Percentiles rank a stretch among this genome's conserved stretches.
These are phyloP conservation scores for Moesziomyces aphidis DNA, from an alignment of 1,284 basidiomycete species.

Conservation along the genomic window DNA sequence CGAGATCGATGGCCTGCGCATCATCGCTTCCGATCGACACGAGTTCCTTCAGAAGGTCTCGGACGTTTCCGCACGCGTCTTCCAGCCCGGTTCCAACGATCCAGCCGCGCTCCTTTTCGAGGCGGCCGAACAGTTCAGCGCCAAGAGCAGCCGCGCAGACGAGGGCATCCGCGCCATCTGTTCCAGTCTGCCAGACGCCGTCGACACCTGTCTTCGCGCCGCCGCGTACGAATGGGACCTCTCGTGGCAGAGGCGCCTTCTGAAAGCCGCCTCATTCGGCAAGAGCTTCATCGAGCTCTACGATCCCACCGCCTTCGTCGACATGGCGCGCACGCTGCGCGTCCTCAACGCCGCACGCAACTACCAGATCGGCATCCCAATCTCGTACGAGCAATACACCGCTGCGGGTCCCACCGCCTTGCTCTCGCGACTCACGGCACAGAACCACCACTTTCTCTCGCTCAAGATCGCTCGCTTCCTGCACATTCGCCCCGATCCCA, in stretches of 20 bases:
- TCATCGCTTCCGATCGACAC: constrained; percentile 81
- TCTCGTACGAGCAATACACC: constrained; percentile 86
- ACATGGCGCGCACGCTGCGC: constrained; percentile 89
- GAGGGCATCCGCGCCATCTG: constrained; percentile 90
- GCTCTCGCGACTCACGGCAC: constrained; percentile 83
- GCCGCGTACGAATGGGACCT: constrained; percentile 92
- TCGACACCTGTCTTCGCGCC: constrained; percentile 92
- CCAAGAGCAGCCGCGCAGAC: constrained; percentile 87
- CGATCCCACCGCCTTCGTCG: constrained; percentile 88
- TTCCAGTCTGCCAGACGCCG: constrained; percentile 80
- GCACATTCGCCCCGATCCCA: constrained; percentile 82
- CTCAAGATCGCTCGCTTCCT: constrained; percentile 90
- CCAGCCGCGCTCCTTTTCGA: constrained; percentile 92
- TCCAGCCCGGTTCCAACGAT: constrained; percentile 90
- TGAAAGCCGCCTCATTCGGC: constrained; percentile 92
- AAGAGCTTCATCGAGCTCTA: constrained; percentile 91
- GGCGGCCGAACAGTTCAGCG: constrained; percentile 86
- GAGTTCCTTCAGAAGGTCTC: constrained; percentile 90
- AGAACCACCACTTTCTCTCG: constrained; percentile 90
- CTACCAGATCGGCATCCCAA: constrained; percentile 91
- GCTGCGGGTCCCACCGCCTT: constrained; percentile 70
- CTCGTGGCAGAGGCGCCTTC: constrained; percentile 84
- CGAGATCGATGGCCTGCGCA: constrained; percentile 87
- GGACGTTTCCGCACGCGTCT: constrained; percentile 68
- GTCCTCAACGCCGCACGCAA: constrained; percentile 93